phyloP scores from a whole-genome alignment of 768 basidiomycete genomes.

The Trametes punicea region DNA sequence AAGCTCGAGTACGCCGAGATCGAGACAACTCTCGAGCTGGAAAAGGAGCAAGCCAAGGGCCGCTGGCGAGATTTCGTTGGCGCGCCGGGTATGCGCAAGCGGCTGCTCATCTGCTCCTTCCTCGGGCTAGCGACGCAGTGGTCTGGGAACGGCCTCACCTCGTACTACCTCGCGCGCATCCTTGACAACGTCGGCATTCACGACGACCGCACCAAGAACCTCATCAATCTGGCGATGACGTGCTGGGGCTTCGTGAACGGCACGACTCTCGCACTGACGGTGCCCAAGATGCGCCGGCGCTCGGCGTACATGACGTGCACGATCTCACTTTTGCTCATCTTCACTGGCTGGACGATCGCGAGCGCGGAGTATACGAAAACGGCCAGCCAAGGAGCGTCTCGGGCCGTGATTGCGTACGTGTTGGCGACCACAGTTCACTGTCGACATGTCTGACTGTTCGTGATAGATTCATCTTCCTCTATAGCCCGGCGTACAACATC shows the following conservation, averaged over 20 bases:
- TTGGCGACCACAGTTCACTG: background rate
- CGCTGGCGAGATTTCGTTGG: conserved; percentile 46
- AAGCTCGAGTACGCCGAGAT: conserved; percentile 56
- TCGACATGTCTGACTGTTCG: background rate
- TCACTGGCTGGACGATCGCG: conserved; percentile 55
- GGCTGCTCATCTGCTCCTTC: conserved; percentile 46
- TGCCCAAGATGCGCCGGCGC: conserved; percentile 46
- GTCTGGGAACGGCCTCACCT: conserved; percentile 61
- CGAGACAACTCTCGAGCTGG: conserved; percentile 50
- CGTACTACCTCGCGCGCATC: conserved; percentile 56
- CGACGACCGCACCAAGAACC: conserved; percentile 48
- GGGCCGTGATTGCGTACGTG: conserved; percentile 47
- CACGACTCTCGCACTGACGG: conserved; percentile 46
- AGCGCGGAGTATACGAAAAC: conserved; percentile 45
- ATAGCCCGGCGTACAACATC: conserved; percentile 53
- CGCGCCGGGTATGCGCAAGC: conserved; percentile 49
- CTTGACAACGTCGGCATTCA: conserved; percentile 50
- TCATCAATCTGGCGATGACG: conserved; percentile 53
- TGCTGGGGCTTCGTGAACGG: conserved; percentile 57
- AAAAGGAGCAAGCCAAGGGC: conserved; percentile 43
- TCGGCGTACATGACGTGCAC: conserved; percentile 49
- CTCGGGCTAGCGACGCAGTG: conserved; percentile 59
- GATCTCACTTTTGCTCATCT: conserved; percentile 41
- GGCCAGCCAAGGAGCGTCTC: conserved; percentile 41
- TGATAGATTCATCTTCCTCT: conserved; percentile 50